Base-by-base conservation (phyloP, 768 basidiomycete genomes). In the Imleria badia region DNA sequence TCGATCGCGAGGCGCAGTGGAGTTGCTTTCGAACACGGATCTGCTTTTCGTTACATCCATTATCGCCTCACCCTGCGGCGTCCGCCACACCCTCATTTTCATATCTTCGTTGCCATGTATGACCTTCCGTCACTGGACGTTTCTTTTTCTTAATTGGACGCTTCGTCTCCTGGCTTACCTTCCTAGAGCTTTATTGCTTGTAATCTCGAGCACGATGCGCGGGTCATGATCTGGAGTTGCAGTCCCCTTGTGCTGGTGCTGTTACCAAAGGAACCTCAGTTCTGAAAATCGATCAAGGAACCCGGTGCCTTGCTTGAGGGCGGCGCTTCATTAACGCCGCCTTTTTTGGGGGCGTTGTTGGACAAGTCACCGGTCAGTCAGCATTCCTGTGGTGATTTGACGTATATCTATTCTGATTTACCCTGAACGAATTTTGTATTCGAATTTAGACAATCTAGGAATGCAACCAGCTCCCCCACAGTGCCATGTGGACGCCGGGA, bases 231-330 rank as follows among this genome's bases (percentile, higher is more conserved):
- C 58, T 68, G 58, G 60, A 62, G 54, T 60, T 39, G 60, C 60
- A 54, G 40, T 46, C 50, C 48, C 55, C 39, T 55, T 58, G 43
- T 44, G 33, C 50, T 0, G 41, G 55, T 31, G 35, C 62, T 51
- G 65, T 67, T 65, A 57, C 65, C 65, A 66, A 51, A 66, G 64
- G 40, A 60, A 68, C 66, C 23, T 11, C 35, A 9, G 31, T 57
- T 59, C 63, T 56, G 66, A 56, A 68, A 53, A 66, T 68, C 64
- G 50, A 66, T 63, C 51, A 66, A 55, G 66, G 66, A 66, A 66
- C 58, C 9, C 48, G 48, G 66, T 66, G 63, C 66, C 63, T 68
- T 59, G 52, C 26, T 47, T 44, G 51, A 54, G 59, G n/a, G 33
- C 48, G 65, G 62, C 35, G 48, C 40, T 55, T 54, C 55, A 53